phyloP scores from a whole-genome alignment of 2,329 filamentous ascomycete species.

The Setomelanomma holmii region DNA sequence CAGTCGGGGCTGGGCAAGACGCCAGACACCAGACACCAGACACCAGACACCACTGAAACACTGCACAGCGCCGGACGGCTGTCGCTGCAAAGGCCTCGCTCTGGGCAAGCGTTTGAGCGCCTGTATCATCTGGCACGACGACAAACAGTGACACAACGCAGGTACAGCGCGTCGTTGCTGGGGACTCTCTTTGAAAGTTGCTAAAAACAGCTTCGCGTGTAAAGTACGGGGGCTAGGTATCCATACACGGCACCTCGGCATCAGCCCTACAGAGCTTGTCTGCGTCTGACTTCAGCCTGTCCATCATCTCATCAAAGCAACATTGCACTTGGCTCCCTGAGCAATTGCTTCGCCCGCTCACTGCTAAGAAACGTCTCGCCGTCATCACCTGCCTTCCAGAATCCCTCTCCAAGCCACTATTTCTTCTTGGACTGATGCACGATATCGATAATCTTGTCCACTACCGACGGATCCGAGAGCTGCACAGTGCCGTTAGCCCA shows the following conservation, averaged over 20 bases:
- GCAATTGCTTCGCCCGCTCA: constrained; percentile 3
- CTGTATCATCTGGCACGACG: not conserved
- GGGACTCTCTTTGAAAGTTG: no score
- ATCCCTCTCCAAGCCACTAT: constrained; percentile 29
- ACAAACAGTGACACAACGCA: not conserved
- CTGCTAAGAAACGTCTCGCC: not conserved
- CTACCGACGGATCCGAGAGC: constrained; percentile 88
- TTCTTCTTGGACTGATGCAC: constrained; percentile 70
- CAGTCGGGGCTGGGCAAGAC: constrained; percentile 25
- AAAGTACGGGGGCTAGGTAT: not conserved
- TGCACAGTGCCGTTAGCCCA: constrained; percentile 51
- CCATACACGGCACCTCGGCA: constrained; percentile 7
- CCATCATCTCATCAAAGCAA: no score
- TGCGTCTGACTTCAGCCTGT: constrained; percentile 15
- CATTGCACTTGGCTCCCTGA: not conserved
- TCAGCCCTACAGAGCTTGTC: constrained; percentile 5
- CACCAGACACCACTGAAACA: constrained; percentile 25
- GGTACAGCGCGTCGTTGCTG: not conserved
- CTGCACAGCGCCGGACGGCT: not conserved
- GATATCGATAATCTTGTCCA: constrained; percentile 84
- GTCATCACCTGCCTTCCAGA: not conserved
- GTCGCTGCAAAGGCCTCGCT: not conserved
- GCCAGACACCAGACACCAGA: constrained; percentile 18
- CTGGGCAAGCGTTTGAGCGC: not conserved
- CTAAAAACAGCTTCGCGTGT: constrained; percentile 5